Conservation (phyloP, 106 monocot species). For the Hemerocallis citrina region DNA sequence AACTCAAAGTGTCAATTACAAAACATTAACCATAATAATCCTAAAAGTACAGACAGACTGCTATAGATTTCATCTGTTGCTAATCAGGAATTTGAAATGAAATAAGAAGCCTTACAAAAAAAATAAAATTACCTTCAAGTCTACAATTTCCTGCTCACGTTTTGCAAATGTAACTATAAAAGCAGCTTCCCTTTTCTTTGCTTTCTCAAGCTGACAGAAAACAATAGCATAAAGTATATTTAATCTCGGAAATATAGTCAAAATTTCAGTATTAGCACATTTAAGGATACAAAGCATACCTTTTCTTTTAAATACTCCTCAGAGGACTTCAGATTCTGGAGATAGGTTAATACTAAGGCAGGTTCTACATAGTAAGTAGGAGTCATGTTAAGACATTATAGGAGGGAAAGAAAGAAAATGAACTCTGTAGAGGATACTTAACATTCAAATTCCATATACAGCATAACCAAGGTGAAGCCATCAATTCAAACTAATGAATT, state of each 20-base stretch:
- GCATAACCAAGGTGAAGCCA: background rate
- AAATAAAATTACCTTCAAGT: conserved; percentile 65
- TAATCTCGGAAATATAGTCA: background rate
- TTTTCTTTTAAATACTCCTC: conserved; percentile 91
- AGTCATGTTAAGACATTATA: background rate
- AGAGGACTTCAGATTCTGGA: conserved; percentile 80
- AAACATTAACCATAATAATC: background rate
- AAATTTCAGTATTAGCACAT: background rate
- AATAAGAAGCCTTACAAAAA: background rate
- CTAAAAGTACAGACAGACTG: background rate
- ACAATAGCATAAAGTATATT: background rate
- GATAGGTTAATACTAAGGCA: conserved; percentile 43
- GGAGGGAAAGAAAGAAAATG: background rate
- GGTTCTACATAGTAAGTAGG: conserved; percentile 43
- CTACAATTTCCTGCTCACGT: conserved; percentile 91
- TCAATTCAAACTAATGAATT: background rate
- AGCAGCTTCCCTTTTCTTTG: conserved; percentile 96
- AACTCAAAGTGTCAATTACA: background rate
- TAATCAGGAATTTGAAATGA: background rate
- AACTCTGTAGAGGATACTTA: background rate
- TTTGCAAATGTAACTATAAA: conserved; percentile 95
- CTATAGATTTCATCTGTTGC: background rate
- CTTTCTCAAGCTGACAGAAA: conserved; percentile 83
- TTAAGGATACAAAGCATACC: conserved; percentile 24
- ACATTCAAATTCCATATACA: background rate